Base-by-base conservation (phyloP, 2,329 filamentous ascomycete genomes). In the Ophiostoma novo-ulmi region DNA sequence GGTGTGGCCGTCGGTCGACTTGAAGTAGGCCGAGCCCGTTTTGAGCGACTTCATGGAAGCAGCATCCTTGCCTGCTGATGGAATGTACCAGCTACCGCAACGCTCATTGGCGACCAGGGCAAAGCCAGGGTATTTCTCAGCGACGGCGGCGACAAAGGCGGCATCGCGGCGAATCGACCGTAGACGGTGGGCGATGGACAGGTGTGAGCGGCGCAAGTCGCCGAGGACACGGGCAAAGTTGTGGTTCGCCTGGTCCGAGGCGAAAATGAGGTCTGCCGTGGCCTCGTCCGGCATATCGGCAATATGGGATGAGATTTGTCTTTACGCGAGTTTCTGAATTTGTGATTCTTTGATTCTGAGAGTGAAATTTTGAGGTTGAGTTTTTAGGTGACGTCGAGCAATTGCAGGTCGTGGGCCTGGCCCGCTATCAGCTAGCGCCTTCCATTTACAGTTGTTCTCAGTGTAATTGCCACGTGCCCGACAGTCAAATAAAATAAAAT, bases 61-160 rank as follows among this genome's bases (percentile, higher is more conserved):
- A n/a, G 64, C 64, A 41, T 67, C 36, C 5, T 31, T 14, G 22
- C 39, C 36, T 10, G 20, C 14, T 8, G 61, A 31, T 44, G 83
- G 80, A 36, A 98, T 91, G 78, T 98, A 98, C 95, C 95, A 99
- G 80, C 92, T 94, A 0, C 95, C 95, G 78, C 95, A 98, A 72
- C 95, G 87, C 82, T 98, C 94, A 77, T 99, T 99, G 39, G 94
- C 93, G 17, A 98, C 83, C 1, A 98, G 82, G 0, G 93, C 93
- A 3, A 76, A 63, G 38, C 72, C 75, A 31, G 71, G 75, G 71
- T 84, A 87, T 0, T 84, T 82, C 1, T 79, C 78, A 0, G 87
- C 85, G 0, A 93, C 89, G 8, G 82, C 78, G 35, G 81, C 79
- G 31, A 95, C 91, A 78, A 97, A 98, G 1, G 79, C 78, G 10